phyloP scores from a whole-genome alignment of 176 grass and related monocot genomes.

The Pontederia crassipes region DNA sequence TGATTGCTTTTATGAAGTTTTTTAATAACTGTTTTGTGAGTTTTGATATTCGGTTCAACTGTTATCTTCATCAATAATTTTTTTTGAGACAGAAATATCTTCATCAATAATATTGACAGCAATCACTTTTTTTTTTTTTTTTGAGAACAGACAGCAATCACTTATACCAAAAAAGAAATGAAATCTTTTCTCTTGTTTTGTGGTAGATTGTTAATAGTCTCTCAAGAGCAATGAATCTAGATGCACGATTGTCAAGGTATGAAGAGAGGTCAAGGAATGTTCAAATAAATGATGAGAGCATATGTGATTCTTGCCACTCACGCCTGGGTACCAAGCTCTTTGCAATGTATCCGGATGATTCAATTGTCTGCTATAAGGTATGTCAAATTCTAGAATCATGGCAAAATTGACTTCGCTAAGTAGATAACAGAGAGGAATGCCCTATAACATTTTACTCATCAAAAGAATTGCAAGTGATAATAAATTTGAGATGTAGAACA shows the following conservation, averaged over 20 bases:
- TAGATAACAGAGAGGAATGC: neutral
- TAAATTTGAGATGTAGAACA: neutral
- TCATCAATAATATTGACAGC: too few relatives aligned
- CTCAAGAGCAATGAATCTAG: conserved; percentile 68
- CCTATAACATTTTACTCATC: neutral
- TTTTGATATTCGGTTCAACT: too few relatives aligned
- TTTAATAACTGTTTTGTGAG: too few relatives aligned
- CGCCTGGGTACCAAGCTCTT: conserved; percentile 93
- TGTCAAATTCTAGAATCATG: conserved; percentile 14
- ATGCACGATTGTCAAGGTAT: conserved; percentile 62
- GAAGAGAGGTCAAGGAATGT: conserved; percentile 97
- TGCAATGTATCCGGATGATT: conserved; percentile 93
- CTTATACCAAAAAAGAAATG: neutral
- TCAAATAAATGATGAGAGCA: conserved; percentile 86
- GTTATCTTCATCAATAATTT: too few relatives aligned
- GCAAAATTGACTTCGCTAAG: neutral
- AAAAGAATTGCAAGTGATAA: neutral
- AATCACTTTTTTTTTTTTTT: neutral
- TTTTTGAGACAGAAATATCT: too few relatives aligned
- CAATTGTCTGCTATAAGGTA: conserved; percentile 94
- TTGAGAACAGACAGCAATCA: neutral
- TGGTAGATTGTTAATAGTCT: conserved; percentile 77
- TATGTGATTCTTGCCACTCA: conserved; percentile 70
- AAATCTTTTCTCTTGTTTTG: conserved; percentile 14
- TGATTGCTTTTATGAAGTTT: too few relatives aligned